Conservation (phyloP, 2,329 filamentous ascomycete genomes). For the Alternaria triticimaculans region DNA sequence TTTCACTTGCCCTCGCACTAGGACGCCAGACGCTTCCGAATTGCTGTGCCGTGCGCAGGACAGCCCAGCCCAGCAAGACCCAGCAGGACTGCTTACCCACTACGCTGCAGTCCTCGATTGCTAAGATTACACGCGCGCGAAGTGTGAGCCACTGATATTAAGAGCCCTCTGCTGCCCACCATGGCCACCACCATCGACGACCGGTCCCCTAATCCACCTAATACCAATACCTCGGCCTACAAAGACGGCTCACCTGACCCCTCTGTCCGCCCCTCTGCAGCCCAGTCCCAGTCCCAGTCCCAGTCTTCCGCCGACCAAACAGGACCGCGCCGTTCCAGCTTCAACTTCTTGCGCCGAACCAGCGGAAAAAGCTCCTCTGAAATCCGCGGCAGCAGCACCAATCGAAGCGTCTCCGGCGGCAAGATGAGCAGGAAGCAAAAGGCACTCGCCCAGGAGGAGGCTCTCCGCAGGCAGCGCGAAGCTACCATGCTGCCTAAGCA, state of each 20-base stretch:
- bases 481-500: constrained; percentile 62
- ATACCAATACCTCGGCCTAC: constrained; percentile 11
- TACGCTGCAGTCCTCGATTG: constrained; percentile 28
- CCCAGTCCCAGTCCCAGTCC: constrained; percentile 18
- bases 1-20: constrained; percentile 11
- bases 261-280: constrained; percentile 22
- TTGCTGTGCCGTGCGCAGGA: constrained; percentile 8
- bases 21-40: constrained; percentile 1
- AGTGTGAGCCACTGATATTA: constrained; percentile 26
- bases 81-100: constrained; percentile 17
- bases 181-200: constrained; percentile 37
- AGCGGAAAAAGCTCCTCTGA: constrained; percentile 35
- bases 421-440: constrained; percentile 65
- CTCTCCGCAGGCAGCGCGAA: constrained; percentile 62
- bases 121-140: constrained; percentile 35
- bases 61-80: constrained; percentile 19
- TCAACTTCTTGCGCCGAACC: constrained; percentile 48
- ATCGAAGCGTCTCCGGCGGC: constrained; percentile 39
- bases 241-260: constrained; percentile 40
- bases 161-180: constrained; percentile 32
- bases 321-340: constrained; percentile 38
- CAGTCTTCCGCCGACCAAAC: constrained; percentile 25
- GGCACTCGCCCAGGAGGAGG: constrained; percentile 58
- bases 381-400: constrained; percentile 22
- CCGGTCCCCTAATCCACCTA: constrained; percentile 17